These are phyloP conservation scores for Camptophora hylomeconis DNA, from an alignment of 2,329 filamentous ascomycete species.

Conservation along the genomic window DNA sequence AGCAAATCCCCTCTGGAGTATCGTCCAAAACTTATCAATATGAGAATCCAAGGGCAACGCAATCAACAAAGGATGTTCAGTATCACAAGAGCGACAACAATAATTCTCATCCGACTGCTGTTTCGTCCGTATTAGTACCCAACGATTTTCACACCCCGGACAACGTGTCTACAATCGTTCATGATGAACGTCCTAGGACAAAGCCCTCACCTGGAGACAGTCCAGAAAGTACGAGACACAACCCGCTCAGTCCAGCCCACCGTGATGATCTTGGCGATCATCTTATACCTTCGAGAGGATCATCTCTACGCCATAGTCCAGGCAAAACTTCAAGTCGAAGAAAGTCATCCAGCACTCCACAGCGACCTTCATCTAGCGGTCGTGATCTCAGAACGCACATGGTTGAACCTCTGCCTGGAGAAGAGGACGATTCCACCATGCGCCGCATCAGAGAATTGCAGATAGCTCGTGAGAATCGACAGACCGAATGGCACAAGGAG, in stretches of 20 bases:
- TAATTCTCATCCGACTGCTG: too few relatives aligned
- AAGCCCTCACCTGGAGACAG: not conserved
- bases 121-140: too few relatives aligned
- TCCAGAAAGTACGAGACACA: not conserved
- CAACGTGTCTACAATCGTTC: too few relatives aligned
- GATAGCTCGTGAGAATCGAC: slow-evolving; percentile 38
- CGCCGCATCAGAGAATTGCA: slow-evolving; percentile 45
- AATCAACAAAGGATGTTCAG: too few relatives aligned
- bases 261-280: slow-evolving; percentile 11
- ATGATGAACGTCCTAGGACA: slow-evolving; percentile 8
- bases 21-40: too few relatives aligned
- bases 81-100: too few relatives aligned
- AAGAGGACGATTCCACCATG: slow-evolving; percentile 43
- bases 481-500: slow-evolving; percentile 18
- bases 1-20: too few relatives aligned
- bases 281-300: slow-evolving; percentile 44
- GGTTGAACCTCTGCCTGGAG: slow-evolving; percentile 26
- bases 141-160: too few relatives aligned
- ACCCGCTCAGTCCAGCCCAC: slow-evolving; percentile 9
- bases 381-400: slow-evolving; percentile 28
- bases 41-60: too few relatives aligned
- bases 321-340: slow-evolving; percentile 35
- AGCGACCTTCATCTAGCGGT: slow-evolving; percentile 36
- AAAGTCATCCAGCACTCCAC: too few relatives aligned
- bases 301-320: slow-evolving; percentile 23